Percentiles rank a stretch among this genome's conserved stretches.
Evolutionary conservation across 192 early-diverging fungal genomes (phyloP).

Genomic region (Phycomyces blakesleeanus): DNA sequence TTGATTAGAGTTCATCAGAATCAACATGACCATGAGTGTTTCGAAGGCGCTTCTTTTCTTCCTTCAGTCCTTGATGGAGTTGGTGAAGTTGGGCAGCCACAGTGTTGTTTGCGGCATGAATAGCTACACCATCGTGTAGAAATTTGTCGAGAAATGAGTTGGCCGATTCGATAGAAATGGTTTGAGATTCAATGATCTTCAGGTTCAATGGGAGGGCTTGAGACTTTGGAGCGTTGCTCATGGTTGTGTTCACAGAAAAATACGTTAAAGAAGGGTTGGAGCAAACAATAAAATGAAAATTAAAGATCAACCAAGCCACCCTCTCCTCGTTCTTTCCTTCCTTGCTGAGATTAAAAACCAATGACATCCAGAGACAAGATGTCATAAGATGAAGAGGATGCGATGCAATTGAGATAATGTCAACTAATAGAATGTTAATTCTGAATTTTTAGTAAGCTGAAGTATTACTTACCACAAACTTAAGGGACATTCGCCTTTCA

Average conservation of each 20-base stretch:
- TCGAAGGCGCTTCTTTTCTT: constrained; percentile 28
- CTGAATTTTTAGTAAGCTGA: too few relatives aligned
- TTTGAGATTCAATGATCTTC: constrained; percentile 17
- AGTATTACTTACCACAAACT: too few relatives aligned
- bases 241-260: background rate
- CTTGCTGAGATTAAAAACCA: too few relatives aligned
- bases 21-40: background rate
- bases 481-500: too few relatives aligned
- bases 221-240: background rate
- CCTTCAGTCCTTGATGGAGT: constrained; percentile 26
- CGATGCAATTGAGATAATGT: too few relatives aligned
- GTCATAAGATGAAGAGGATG: too few relatives aligned
- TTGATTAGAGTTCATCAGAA: background rate
- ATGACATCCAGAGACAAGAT: too few relatives aligned
- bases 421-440: too few relatives aligned
- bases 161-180: constrained; percentile 16
- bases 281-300: background rate
- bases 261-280: background rate
- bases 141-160: constrained; percentile 30
- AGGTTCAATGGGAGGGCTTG: constrained; percentile 25
- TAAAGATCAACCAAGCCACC: background rate
- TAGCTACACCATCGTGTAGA: constrained; percentile 34
- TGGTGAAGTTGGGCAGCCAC: constrained; percentile 35
- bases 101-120: constrained; percentile 38
- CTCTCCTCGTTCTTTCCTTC: too few relatives aligned